phyloP scores from a whole-genome alignment of 1,139 yeast genomes.

The Suhomyces taliae region DNA sequence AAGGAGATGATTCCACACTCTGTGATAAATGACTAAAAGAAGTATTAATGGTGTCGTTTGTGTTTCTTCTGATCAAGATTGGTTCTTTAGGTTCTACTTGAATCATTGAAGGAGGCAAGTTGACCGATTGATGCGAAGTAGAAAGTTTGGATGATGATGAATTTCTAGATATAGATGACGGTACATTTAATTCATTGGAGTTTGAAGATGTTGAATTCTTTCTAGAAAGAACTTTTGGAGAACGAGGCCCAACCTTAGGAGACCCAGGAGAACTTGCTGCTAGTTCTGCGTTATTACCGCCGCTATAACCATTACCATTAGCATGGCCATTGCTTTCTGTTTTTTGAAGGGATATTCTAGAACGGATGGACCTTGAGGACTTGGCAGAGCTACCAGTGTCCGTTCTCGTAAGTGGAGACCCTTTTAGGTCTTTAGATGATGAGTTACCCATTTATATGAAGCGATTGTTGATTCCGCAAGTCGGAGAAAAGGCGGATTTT shows the following conservation, averaged over 20 bases:
- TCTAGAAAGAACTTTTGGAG: conserved; percentile 40
- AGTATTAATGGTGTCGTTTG: conserved; percentile 26
- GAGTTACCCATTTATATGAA: conserved; percentile 41
- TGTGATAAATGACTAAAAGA: conserved; percentile 9
- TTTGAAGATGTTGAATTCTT: conserved; percentile 32
- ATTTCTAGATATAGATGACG: conserved; percentile 15
- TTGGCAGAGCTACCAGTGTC: conserved; percentile 55
- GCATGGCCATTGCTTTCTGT: conserved; percentile 30
- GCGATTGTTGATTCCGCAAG: not conserved
- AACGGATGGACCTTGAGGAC: conserved; percentile 50
- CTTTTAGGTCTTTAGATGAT: conserved; percentile 36
- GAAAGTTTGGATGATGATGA: conserved; percentile 11
- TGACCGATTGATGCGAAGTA: conserved; percentile 15
- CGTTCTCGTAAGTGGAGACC: conserved; percentile 50
- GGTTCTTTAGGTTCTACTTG: conserved; percentile 70
- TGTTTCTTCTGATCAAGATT: conserved; percentile 49
- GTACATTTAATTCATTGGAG: conserved; percentile 6
- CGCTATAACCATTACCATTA: not conserved
- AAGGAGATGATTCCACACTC: conserved; percentile 11
- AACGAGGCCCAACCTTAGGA: conserved; percentile 24
- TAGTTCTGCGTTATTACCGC: too few relatives aligned
- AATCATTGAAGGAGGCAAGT: conserved; percentile 67
- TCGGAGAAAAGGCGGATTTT: not conserved
- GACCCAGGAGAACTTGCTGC: conserved; percentile 13
- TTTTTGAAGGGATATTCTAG: conserved; percentile 38